Evolutionary conservation across 768 basidiomycete species (phyloP), one percentile per base, ranked within the genome.

Genomic region (Boletus reticuloceps): DNA sequence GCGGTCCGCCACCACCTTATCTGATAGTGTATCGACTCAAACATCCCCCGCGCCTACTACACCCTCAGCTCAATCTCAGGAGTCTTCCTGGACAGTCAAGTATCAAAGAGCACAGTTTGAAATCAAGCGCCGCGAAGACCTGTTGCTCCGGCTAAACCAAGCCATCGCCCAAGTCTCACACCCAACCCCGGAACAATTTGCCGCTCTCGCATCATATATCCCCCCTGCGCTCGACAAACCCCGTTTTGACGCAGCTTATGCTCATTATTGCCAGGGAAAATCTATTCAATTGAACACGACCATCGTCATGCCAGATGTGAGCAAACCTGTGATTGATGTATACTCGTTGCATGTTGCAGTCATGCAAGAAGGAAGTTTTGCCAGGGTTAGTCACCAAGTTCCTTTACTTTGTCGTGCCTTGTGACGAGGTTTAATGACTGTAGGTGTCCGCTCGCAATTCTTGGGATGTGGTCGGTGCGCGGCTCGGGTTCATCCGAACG

Each of bases 341-440:
- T 71, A 71, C 39, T 57, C 65, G 2, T 50, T 69, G 48, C 69
- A 71, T 45, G 65, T 65, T 42, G 63, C 67, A 5, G 61, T 72
- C 55, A 72, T 71, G 71, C 67, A 69, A 47, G 64, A 66, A 56
- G 69, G 67, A 47, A 72, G 64, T 22, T 64, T 61, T 32, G 43
- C 59, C 12, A 62, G 66, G 66, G 69, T 72, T 47, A 11, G 60
- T 68, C 37, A 5, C 48, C 38, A 39, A 53, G 27, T 39, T 52
- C 19, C 54, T 55, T 48, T 14, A 25, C 42, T 47, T 50, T 22
- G 31, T 36, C 31, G n/a, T 45, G 43, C 22, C 11, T 10, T 42
- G 39, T 53, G 52, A 45, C 47, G 16, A 52, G 25, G 7, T 39
- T 54, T 45, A 1, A 55, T 59, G 42, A 12, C 54, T n/a, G 14